A percentile compares a stretch with the other conserved stretches of the same genome.
These are phyloP conservation scores for Marasmius fiardii DNA, from an alignment of 1,284 basidiomycete species.

Conservation along the genomic window DNA sequence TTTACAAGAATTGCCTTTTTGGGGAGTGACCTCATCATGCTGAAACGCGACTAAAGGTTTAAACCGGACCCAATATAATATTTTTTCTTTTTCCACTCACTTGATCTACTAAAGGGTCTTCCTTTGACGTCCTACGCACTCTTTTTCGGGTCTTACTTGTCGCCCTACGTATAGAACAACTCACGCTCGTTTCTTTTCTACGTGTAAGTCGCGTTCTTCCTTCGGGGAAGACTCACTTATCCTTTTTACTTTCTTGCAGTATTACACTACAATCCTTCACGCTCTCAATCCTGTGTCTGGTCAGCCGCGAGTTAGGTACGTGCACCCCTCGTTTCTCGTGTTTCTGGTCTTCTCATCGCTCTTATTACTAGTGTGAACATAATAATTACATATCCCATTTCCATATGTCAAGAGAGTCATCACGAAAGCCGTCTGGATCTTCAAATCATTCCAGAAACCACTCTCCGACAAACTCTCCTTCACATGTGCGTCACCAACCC, in stretches of 20 bases:
- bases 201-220: slow-evolving; percentile 23
- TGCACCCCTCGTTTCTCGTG: slow-evolving; percentile 5
- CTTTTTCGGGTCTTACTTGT: slow-evolving; percentile 12
- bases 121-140: slow-evolving; percentile 7
- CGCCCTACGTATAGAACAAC: slow-evolving; percentile 13
- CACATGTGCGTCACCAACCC: slow-evolving; percentile 41
- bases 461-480: slow-evolving; percentile 56
- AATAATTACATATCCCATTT: slow-evolving; percentile 12
- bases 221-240: slow-evolving; percentile 9
- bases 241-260: slow-evolving; percentile 1
- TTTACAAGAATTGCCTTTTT: slow-evolving; percentile 8
- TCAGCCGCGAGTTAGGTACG: neutral
- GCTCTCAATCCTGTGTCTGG: slow-evolving; percentile 5
- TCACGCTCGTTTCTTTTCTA: slow-evolving; percentile 19
- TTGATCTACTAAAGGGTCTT: neutral
- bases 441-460: slow-evolving; percentile 59
- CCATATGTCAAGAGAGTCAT: slow-evolving; percentile 53
- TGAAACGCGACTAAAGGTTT: slow-evolving; percentile 13
- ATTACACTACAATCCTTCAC: neutral
- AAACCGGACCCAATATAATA: slow-evolving; percentile 10
- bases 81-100: neutral
- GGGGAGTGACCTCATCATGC: slow-evolving; percentile 4
- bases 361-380: slow-evolving; percentile 4
- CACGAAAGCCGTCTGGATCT: slow-evolving; percentile 65
- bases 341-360: neutral